Conservation (phyloP, 1,284 basidiomycete species). For the Pascua sp. region DNA sequence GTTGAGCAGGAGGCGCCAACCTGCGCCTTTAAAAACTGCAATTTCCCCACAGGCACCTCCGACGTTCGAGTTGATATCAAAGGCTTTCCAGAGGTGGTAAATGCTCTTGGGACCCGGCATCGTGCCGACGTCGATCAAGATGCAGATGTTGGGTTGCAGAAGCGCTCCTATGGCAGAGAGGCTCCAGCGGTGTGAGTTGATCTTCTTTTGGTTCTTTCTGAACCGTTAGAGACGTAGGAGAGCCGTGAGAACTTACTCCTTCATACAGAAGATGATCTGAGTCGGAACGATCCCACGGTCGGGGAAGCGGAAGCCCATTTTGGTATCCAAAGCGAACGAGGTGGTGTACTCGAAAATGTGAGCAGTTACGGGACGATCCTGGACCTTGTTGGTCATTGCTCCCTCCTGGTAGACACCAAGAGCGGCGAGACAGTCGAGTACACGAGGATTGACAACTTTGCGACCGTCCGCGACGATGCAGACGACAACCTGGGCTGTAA, state of each 20-base stretch:
- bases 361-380: constrained; percentile 81
- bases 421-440: constrained; percentile 72
- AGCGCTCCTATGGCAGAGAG: constrained; percentile 87
- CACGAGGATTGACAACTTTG: constrained; percentile 84
- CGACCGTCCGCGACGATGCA: constrained; percentile 95
- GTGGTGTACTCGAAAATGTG: constrained; percentile 92
- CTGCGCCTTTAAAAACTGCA: constrained; percentile 83
- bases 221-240: too few species aligned
- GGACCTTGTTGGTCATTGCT: constrained; percentile 86
- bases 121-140: constrained; percentile 83
- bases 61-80: constrained; percentile 88
- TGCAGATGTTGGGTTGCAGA: constrained; percentile 57
- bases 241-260: constrained; percentile 58
- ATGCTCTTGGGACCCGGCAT: constrained; percentile 72
- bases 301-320: constrained; percentile 87
- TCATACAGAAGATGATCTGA: constrained; percentile 72
- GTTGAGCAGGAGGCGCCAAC: constrained; percentile 75
- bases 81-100: constrained; percentile 91
- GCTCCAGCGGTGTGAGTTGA: constrained; percentile 93
- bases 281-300: constrained; percentile 89
- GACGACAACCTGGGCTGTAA: constrained; percentile 68
- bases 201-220: constrained; percentile 85
- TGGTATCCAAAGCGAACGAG: constrained; percentile 80
- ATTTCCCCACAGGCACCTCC: constrained; percentile 96
- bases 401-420: constrained; percentile 59